Evolutionary conservation across 805 yeast species (phyloP), one percentile per base, ranked within the genome.

Genomic region (Candida odintsovae): DNA sequence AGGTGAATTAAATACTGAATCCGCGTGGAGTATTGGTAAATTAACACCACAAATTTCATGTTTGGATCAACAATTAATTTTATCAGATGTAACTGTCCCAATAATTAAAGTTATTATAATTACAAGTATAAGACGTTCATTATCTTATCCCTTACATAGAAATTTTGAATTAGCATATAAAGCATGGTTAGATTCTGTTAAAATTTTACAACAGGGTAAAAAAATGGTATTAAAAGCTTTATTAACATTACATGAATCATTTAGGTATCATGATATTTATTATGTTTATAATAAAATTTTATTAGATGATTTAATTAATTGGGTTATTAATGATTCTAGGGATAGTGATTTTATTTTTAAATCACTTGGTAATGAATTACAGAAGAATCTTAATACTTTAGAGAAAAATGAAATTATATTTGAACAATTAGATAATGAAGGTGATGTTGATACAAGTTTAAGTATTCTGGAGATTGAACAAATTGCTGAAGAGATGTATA

Each of bases 11-110:
- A 88, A 80, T 16, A 80, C 86, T 5, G 99, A 94, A 64, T 85
- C 95, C 47, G 88, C 95, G 0, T 94, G 99, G 99, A 82, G 92
- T 0, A 76, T 94, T 5, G 99, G 99, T 1, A 90, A 85, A 54
- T 56, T 94, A 20, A 69, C 82, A 0, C 96, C 98, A 1, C 94
- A 88, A 56, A 65, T 92, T 35, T 63, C 90, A 8, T 80, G 74
- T 53, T 66, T 94, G 28, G 98, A 90, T 61, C 67, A 77, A 15
- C 79, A 75, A 52, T 53, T 85, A 23, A 60, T 75, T 1, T 52
- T 67, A 18, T 63, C 52, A 18, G 63, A 55, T 43, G 51, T 47
- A 4, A 46, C 28, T 9, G 65, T 67, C 31, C 39, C 59, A 2
- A 58, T 77, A 26, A 70, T 92, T 33, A 70, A 68, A 42, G 78